Evolutionary conservation across 768 basidiomycete genomes (phyloP), one percentile per base, ranked within the genome.

Genomic region (Asterophora parasitica): DNA sequence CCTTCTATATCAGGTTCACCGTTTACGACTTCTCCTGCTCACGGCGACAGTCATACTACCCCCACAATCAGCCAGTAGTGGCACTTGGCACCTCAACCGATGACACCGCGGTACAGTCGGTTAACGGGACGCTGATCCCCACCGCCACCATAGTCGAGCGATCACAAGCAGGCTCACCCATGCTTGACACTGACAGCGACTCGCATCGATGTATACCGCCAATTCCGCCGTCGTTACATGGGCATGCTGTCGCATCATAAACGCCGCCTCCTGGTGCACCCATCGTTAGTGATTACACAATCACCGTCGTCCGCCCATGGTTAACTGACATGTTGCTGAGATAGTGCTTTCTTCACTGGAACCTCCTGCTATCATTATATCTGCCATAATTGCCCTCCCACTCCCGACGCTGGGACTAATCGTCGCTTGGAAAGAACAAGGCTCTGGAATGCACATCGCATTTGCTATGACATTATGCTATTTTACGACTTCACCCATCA

Each of bases 41-140:
- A 49, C 72, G 78, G 55, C 80, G 92, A 40, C 75, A 78, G 63
- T 89, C 92, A 19, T 94, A 96, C 62, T 95, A 95, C 63, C 89
- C 88, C 35, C 84, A 89, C 53, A 89, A 88, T 59, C 82, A 88
- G 57, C 81, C 83, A 16, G 65, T 76, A 26, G 59, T 65, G 34
- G 63, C 70, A n/a, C 46, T 72, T 13, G 69, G 69, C 32, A 68
- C 68, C 12, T 64, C 70, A n/a, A 65, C 69, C 7, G 70, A 72
- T 37, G 62, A 61, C 55, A 70, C 65, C 0, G 76, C 72, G 15
- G 68, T 66, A 8, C 71, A 67, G 15, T 76, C 76, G 23, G 59
- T 63, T 9, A 72, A 69, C 33, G 67, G 62, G 23, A 75, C 74
- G 1, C 61, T 76, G 28, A 58, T 71, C 19, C 76, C 68, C 17